phyloP scores from a whole-genome alignment of 164 flowering plant species.

The Magnolia officinalis region DNA sequence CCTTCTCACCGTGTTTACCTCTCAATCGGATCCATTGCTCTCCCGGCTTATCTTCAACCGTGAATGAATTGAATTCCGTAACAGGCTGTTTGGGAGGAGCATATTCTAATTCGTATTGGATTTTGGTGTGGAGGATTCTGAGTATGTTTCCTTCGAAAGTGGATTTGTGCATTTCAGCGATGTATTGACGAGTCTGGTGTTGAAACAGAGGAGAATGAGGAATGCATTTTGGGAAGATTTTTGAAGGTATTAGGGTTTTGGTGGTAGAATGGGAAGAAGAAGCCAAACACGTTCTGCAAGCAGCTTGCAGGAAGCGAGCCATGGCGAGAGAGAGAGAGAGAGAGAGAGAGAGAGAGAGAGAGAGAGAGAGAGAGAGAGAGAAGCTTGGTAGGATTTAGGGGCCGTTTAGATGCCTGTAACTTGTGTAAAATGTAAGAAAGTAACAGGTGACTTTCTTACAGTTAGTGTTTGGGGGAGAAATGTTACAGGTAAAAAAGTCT shows the following conservation, averaged over 20 bases:
- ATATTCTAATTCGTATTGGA: conserved; percentile 50
- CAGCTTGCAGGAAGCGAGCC: conserved; percentile 29
- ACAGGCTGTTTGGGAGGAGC: conserved; percentile 61
- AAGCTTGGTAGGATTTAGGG: no score
- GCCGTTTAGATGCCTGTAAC: no score
- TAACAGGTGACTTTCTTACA: no score
- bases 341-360: no score
- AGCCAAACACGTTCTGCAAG: conserved; percentile 10
- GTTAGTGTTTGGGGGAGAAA: no score
- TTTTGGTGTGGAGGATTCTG: conserved; percentile 50
- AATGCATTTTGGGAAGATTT: conserved; percentile 1
- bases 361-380: no score
- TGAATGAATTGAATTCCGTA: conserved; percentile 40
- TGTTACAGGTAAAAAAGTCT: no score
- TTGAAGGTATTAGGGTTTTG: conserved; percentile 15
- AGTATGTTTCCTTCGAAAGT: conserved; percentile 51
- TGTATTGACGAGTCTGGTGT: conserved; percentile 26
- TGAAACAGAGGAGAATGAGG: not conserved
- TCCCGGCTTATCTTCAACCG: conserved; percentile 51
- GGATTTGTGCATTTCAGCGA: conserved; percentile 37
- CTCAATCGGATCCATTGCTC: conserved; percentile 56
- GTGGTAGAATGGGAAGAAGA: conserved; percentile 10
- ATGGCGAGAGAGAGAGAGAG: conserved; percentile 10
- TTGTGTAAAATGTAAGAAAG: no score
- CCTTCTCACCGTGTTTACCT: conserved; percentile 44